Base-by-base conservation (phyloP, 23 red algal species). In the Chondrus crispus region DNA sequence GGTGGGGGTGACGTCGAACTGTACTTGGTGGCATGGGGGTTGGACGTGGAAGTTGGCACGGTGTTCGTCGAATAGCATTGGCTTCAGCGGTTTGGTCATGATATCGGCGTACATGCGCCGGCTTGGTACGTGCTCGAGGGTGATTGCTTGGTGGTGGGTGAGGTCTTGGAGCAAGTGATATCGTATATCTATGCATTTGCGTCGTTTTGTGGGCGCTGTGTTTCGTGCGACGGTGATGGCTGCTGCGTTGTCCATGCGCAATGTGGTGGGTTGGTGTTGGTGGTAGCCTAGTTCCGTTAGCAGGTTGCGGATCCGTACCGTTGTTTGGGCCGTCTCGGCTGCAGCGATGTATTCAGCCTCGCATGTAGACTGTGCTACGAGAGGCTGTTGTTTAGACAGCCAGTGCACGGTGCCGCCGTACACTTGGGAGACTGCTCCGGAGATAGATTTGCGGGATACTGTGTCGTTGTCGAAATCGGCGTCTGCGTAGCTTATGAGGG, bases 261-360 rank as follows among this genome's bases (percentile, higher is more conserved):
- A 39, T 39, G 28, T 76, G 30, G 29, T 76, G 38, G 71, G 29
- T 38, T 16, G 58, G 26, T n/a, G 7, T 30, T 64, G 58, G 24
- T 32, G 4, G 35, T 47, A 48, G 51, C 42, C 48, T 39, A 20
- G 51, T n/a, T 55, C 77, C 9, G 6, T 20, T 33, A 54, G 6
- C 32, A 82, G 77, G 46, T 28, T 35, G 18, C 29, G 47, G 5
- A 57, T 48, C 77, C 77, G 40, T 22, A 54, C 53, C 9, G 53
- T 35, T 49, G 52, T 13, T 54, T 82, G 77, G 5, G 51, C 2
- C 11, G 77, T 32, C 20, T 54, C 35, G 22, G 77, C 45, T 39
- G 77, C 77, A 2, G 46, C 16, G 48, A 82, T 35, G 53, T 82
- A 82, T 57, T 82, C 77, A 5, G 77, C 77, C 37, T 82, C 48